Evolutionary conservation across 768 basidiomycete species (phyloP).

Genomic region (Porphyrellus cyaneotinctus): DNA sequence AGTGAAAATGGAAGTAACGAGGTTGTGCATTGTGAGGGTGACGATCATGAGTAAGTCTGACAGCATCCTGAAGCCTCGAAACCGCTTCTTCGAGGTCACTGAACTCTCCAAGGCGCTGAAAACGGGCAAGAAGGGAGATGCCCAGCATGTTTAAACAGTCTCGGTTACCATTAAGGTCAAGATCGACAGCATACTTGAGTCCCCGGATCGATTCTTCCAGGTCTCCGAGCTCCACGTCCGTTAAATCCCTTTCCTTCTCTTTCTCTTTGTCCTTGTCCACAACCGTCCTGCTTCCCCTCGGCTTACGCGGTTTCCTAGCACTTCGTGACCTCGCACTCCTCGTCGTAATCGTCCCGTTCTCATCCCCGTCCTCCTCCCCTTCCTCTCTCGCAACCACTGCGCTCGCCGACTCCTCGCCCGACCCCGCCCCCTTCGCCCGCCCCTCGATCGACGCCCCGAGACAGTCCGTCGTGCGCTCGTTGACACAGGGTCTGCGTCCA

Average conservation of each 20-base stretch:
- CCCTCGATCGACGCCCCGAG: conserved; percentile 20
- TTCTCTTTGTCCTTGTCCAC: conserved; percentile 27
- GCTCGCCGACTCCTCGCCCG: conserved; percentile 34
- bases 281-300: conserved; percentile 14
- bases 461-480: conserved; percentile 14
- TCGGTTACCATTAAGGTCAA: neutral
- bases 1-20: neutral
- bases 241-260: conserved; percentile 23
- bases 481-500: conserved; percentile 47
- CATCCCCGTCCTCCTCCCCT: conserved; percentile 39
- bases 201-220: neutral
- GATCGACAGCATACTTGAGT: neutral
- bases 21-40: neutral
- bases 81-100: neutral
- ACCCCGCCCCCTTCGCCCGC: conserved; percentile 29
- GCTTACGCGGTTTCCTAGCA: conserved; percentile 23
- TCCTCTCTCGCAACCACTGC: conserved; percentile 26
- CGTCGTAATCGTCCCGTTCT: conserved; percentile 15
- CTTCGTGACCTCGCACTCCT: conserved; percentile 32
- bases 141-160: neutral
- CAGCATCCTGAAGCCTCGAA: neutral
- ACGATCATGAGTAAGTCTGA: neutral
- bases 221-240: conserved; percentile 28
- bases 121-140: neutral
- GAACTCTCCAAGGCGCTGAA: neutral